A percentile compares a stretch with the other conserved stretches of the same genome.
Conservation (phyloP, 2,329 filamentous ascomycete species). For the Cladosporium sp. region DNA sequence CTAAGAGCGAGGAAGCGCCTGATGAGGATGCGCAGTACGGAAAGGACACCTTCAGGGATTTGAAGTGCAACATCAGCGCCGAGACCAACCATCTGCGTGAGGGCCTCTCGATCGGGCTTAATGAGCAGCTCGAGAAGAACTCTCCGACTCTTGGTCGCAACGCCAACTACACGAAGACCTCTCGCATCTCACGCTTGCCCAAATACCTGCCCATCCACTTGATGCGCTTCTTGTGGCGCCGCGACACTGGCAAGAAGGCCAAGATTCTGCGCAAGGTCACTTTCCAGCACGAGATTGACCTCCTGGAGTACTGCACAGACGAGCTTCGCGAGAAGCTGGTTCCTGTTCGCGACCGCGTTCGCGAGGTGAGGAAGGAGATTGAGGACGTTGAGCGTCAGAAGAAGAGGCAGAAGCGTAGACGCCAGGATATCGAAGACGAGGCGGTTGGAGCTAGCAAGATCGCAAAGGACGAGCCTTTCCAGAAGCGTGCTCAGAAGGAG, state of each 20-base stretch:
- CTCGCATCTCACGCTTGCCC: conserved; percentile 84
- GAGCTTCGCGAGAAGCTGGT: conserved; percentile 79
- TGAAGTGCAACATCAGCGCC: conserved; percentile 91
- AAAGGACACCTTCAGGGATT: conserved; percentile 81
- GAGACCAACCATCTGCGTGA: conserved; percentile 89
- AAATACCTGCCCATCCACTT: conserved; percentile 98
- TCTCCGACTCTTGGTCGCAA: conserved; percentile 77
- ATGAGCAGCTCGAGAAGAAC: conserved; percentile 88
- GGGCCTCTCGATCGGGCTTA: conserved; percentile 77
- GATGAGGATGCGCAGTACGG: conserved; percentile 69
- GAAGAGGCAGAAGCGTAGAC: conserved; percentile 81
- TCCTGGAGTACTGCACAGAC: conserved; percentile 93
- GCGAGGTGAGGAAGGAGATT: conserved; percentile 92
- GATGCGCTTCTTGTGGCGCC: conserved; percentile 97
- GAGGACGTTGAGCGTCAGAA: conserved; percentile 87
- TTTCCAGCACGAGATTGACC: conserved; percentile 89
- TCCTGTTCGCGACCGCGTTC: conserved; percentile 93
- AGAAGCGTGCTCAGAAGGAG: conserved; percentile 83
- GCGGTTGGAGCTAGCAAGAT: conserved; percentile 37
- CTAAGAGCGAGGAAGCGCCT: conserved; percentile 83
- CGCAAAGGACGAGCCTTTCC: conserved; percentile 65
- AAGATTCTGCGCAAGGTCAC: conserved; percentile 99
- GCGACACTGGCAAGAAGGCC: conserved; percentile 93
- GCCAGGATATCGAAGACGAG: conserved; percentile 57
- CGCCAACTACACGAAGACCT: conserved; percentile 84